Base-by-base conservation (phyloP, 805 yeast genomes). In the Deakozyma indianensis region DNA sequence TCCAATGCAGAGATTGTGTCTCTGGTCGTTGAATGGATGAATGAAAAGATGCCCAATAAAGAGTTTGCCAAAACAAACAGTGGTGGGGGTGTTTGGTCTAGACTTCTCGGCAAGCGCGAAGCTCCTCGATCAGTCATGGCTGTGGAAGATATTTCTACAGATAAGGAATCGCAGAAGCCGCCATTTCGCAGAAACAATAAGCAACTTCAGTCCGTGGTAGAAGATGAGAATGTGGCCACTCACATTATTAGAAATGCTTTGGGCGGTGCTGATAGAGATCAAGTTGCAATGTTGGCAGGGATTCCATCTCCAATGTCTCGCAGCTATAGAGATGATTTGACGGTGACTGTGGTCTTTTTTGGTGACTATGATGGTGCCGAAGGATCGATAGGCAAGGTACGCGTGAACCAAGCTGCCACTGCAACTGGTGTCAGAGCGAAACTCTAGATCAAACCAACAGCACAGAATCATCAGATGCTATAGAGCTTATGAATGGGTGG, bases 341-440 rank as follows among this genome's bases (percentile, higher is more conserved):
- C 97, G 0, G 96, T 88, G 3, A 86, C 96, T 2, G 98, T 92
- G 22, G 85, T 90, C 2, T 92, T 92, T 63, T 92, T 92, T 60
- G 95, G 94, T 11, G 75, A 58, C 23, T 50, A 50, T 15, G 50
- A 45, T n/a, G 53, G 48, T 11, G 55, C 47, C 9, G 46, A 48
- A 3, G 45, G 44, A 16, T 56, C 51, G 25, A 47, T 54, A 2
- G 65, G 64, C 21, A 43, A 53, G 9, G 50, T 61, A 11, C 50
- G 53, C 22, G 53, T 60, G 45, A 61, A 59, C 48, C 50, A 51
- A 22, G 57, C 53, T 9, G 64, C 57, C 3, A 57, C 63, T 4
- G 48, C 47, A 43, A 24, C 21, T n/a, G 35, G 22, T 23, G 22
- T 45, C 21, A 50, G 48, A 45, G 44, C 56, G 16, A 51, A 54